Conservation (phyloP, 768 basidiomycete species). For the Boletus huronensis region DNA sequence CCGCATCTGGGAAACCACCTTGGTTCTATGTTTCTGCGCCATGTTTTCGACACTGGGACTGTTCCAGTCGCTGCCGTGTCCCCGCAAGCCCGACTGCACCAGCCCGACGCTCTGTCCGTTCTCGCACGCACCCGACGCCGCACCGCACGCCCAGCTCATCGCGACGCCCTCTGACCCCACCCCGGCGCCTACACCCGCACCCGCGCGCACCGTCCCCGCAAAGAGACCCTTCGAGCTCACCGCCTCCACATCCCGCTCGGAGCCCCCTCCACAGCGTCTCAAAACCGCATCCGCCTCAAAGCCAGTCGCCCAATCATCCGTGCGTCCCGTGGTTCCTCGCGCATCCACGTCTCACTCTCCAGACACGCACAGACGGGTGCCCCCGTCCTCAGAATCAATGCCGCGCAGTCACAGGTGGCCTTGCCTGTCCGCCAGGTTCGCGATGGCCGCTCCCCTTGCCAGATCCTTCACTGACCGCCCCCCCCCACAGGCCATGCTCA, state of each 20-base stretch:
- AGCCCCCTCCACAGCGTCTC: constrained; percentile 65
- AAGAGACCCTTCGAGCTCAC: constrained; percentile 45
- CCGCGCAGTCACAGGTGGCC: constrained; percentile 68
- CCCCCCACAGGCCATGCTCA: constrained; percentile 62
- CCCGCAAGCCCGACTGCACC: constrained; percentile 46
- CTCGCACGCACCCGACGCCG: constrained; percentile 50
- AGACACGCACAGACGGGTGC: constrained; percentile 45
- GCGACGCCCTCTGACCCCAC: constrained; percentile 10
- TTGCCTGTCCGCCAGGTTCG: constrained; percentile 71
- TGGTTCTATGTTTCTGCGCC: neutral
- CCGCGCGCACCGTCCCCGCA: constrained; percentile 37
- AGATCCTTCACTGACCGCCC: neutral
- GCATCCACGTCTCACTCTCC: neutral
- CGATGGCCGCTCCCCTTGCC: neutral
- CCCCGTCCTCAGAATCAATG: constrained; percentile 62
- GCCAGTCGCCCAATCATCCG: constrained; percentile 38
- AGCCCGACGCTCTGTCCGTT: constrained; percentile 57
- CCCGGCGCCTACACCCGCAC: neutral
- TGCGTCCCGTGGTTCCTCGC: constrained; percentile 7
- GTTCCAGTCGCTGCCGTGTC: constrained; percentile 60
- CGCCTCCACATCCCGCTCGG: constrained; percentile 26
- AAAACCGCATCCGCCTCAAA: constrained; percentile 45
- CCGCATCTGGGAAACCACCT: no score
- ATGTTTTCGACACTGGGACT: constrained; percentile 67
- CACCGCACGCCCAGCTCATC: constrained; percentile 25